Base-by-base conservation (phyloP, 345 rosid species). In the Aquilaria sinensis region DNA sequence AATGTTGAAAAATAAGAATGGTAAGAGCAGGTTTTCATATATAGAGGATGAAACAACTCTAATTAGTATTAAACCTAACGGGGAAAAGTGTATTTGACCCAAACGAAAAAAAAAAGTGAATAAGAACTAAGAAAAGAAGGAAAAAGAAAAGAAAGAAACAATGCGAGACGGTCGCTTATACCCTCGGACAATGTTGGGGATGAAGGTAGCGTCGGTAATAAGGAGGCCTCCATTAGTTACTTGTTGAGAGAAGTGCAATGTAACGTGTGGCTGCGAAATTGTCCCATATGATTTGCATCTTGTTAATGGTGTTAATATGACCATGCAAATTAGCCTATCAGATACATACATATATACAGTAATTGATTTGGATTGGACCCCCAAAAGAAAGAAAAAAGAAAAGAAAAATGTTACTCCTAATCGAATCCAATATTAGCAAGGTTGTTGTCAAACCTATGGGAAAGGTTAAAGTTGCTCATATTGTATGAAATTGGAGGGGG, bases 381-480 rank as follows among this genome's bases (percentile, higher is more conserved):
- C 8, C 43, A 45, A n/a, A n/a, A n/a, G n/a, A n/a, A n/a, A n/a
- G n/a, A n/a, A n/a, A n/a, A n/a, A n/a, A n/a, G n/a, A n/a, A n/a
- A n/a, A n/a, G n/a, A n/a, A n/a, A n/a, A n/a, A n/a, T n/a, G n/a
- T n/a, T n/a, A n/a, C n/a, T n/a, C n/a, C n/a, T n/a, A n/a, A n/a
- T n/a, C n/a, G n/a, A n/a, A n/a, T n/a, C n/a, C n/a, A n/a, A n/a
- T n/a, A n/a, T n/a, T n/a, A n/a, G n/a, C n/a, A n/a, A n/a, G n/a
- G n/a, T n/a, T n/a, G n/a, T n/a, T n/a, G n/a, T n/a, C n/a, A 58
- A 47, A 67, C 71, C 71, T 60, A 16, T 67, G 65, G 33, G 71
- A 67, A 34, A 67, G 65, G n/a, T 46, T 60, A 47, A 60, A 67
- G 0, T 53, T 53, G 16, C 71, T 59, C 67, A 69, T 62, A 23